A percentile compares a stretch with the other conserved stretches of the same genome.
Conservation (phyloP, 495 filamentous ascomycete genomes). For the Tuber brumale region DNA sequence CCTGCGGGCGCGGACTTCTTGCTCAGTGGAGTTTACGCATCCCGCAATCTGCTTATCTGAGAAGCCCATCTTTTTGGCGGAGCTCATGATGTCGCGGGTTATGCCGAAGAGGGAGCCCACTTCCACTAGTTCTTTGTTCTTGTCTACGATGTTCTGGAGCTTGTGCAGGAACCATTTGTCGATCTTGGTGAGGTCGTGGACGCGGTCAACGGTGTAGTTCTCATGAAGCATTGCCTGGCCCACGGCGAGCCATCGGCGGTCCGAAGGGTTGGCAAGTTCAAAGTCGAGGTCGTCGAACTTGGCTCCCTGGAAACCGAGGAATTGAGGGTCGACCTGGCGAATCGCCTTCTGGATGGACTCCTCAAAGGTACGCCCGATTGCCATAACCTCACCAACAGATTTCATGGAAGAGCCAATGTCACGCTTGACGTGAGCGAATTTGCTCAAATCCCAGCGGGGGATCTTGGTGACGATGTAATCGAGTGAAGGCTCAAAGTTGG, state of each 20-base stretch:
- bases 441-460: conserved; percentile 91
- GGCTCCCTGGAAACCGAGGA: conserved; percentile 88
- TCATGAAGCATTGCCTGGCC: conserved; percentile 97
- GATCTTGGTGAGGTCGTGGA: conserved; percentile 94
- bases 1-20: conserved; percentile 78
- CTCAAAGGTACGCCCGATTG: conserved; percentile 94
- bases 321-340: conserved; percentile 88
- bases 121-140: conserved; percentile 75
- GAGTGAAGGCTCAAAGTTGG: conserved; percentile 95
- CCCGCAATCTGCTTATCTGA: conserved; percentile 90
- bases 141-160: conserved; percentile 90
- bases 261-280: conserved; percentile 81
- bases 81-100: conserved; percentile 76
- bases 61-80: conserved; percentile 96
- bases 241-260: conserved; percentile 93
- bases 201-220: conserved; percentile 78
- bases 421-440: conserved; percentile 97
- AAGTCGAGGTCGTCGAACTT: conserved; percentile 90
- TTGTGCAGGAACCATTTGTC: conserved; percentile 97
- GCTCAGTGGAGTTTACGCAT: conserved; percentile 77
- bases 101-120: conserved; percentile 80
- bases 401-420: conserved; percentile 98
- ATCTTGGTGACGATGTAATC: conserved; percentile 99
- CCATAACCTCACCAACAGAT: conserved; percentile 98
- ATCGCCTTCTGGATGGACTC: conserved; percentile 99